Evolutionary conservation across 306 rosid species (phyloP).

Genomic region (Begonia loranthoides): DNA sequence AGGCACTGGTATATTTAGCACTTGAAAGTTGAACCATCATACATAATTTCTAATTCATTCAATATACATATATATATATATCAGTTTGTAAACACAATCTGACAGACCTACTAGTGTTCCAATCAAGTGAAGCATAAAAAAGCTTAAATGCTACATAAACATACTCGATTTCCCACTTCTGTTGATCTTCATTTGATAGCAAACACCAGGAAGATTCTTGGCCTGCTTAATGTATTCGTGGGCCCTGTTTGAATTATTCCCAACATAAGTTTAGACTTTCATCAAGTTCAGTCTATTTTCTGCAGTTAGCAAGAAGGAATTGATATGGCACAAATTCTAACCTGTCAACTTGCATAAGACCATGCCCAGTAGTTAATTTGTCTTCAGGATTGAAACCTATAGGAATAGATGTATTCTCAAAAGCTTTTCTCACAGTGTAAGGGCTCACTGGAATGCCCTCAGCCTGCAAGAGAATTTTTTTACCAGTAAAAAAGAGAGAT

Average conservation of each 20-base stretch:
- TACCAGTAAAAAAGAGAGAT: slow-evolving; percentile 13
- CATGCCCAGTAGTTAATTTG: slow-evolving; percentile 81
- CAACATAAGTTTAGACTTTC: slow-evolving; percentile 9
- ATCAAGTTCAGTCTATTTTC: slow-evolving; percentile 9
- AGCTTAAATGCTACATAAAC: slow-evolving; percentile 19
- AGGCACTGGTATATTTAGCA: too few relatives aligned
- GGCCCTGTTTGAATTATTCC: slow-evolving; percentile 46
- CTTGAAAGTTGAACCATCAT: too few relatives aligned
- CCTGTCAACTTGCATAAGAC: slow-evolving; percentile 99
- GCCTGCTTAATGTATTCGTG: slow-evolving; percentile 57
- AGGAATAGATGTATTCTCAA: slow-evolving; percentile 74
- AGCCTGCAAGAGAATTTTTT: slow-evolving; percentile 35
- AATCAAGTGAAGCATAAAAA: too few relatives aligned
- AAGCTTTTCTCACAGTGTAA: slow-evolving; percentile 73
- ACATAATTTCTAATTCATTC: too few relatives aligned
- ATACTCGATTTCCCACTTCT: slow-evolving; percentile 80
- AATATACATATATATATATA: too few relatives aligned
- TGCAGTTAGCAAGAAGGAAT: slow-evolving; percentile 7
- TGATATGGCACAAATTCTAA: slow-evolving; percentile 25
- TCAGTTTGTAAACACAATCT: too few relatives aligned
- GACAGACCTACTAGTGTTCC: too few relatives aligned
- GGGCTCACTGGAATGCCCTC: slow-evolving; percentile 87
- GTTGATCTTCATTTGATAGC: slow-evolving; percentile 56
- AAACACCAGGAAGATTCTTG: slow-evolving; percentile 50
- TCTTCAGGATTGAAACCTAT: slow-evolving; percentile 70